Base-by-base conservation (phyloP, 176 grass and related monocot species). In the Phragmites australis region DNA sequence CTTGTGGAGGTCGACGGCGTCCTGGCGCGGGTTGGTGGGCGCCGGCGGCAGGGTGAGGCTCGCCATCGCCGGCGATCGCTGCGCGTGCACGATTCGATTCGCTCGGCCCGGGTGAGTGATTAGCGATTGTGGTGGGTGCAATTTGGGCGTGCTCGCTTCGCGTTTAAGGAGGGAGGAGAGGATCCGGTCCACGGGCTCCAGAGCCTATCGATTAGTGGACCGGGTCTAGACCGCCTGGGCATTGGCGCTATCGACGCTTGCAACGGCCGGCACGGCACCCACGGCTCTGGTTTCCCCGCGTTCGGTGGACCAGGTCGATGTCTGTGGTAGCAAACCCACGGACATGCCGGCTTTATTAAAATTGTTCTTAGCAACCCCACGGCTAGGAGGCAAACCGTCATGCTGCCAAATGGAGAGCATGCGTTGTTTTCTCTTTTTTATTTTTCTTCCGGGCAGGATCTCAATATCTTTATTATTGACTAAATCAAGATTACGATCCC, bases 1-100 rank as follows among this genome's bases (percentile, higher is more conserved):
- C 81, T 99, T 99, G 90, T 99, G 83, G 57, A 99, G 97, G 73
- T 99, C 97, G 63, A 91, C 90, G 88, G 97, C 97, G 79, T 99
- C 97, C 81, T 99, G 97, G 79, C 93, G 93, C 44, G 93, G 82
- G 43, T 86, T 88, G 25, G 90, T 40, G 11, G 41, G 78, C 54
- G 75, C 89, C 67, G 97, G 93, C 29, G 93, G 93, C 60, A 99
- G 1, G 82, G 74, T 91, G 72, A 96, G 75, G 57, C 90, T 93
- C 68, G 97, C 77, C 97, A 99, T 99, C 65, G 76, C 78, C 60
- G 68, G 5, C 23, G 65, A 26, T 75, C 48, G 60, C 23, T 78
- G 81, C 72, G 85, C 51, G 25, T 45, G 74, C 81, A 25, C 16
- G 75, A 79, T 64, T 52, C 45, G 83, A 79, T 89, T 88, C 80